A percentile compares a stretch with the other conserved stretches of the same genome.
phyloP scores from a whole-genome alignment of 1,284 basidiomycete species.

The Sanghuangporus sanghuang region DNA sequence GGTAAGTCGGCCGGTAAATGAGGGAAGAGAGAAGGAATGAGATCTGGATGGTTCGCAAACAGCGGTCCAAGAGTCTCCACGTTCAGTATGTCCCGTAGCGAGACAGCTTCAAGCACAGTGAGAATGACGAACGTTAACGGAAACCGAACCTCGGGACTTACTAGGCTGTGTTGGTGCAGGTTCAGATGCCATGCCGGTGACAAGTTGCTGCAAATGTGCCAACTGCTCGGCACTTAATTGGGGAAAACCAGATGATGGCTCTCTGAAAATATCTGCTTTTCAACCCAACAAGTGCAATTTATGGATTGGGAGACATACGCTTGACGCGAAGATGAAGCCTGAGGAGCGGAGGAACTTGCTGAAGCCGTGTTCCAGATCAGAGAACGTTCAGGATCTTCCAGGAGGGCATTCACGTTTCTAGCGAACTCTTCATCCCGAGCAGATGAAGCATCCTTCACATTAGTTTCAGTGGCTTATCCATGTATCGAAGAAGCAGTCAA shows the following conservation, averaged over 20 bases:
- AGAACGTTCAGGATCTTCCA: conserved; percentile 57
- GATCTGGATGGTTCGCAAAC: conserved; percentile 59
- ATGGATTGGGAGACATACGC: not conserved
- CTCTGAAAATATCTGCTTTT: not conserved
- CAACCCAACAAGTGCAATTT: not conserved
- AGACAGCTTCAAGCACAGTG: conserved; percentile 40
- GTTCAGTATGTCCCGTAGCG: conserved; percentile 69
- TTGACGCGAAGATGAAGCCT: conserved; percentile 7
- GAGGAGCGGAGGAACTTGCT: conserved; percentile 19
- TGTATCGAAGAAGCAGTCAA: not conserved
- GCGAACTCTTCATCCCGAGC: conserved; percentile 66
- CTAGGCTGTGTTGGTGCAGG: conserved; percentile 18
- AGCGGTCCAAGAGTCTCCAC: conserved; percentile 64
- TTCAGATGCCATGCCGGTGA: conserved; percentile 24
- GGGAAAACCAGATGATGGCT: not conserved
- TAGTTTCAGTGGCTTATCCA: not conserved
- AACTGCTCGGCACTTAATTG: conserved; percentile 38
- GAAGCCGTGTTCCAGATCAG: conserved; percentile 45
- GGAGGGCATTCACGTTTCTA: conserved; percentile 59
- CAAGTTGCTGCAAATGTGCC: conserved; percentile 41
- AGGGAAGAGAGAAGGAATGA: conserved; percentile 66
- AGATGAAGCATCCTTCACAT: conserved; percentile 58
- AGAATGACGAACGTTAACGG: conserved; percentile 9
- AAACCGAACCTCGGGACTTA: conserved; percentile 14
- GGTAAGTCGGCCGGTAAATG: conserved; percentile 73